These are phyloP conservation scores for Triticum monococcum DNA, from an alignment of 176 grass and related monocot genomes.

Conservation along the genomic window DNA sequence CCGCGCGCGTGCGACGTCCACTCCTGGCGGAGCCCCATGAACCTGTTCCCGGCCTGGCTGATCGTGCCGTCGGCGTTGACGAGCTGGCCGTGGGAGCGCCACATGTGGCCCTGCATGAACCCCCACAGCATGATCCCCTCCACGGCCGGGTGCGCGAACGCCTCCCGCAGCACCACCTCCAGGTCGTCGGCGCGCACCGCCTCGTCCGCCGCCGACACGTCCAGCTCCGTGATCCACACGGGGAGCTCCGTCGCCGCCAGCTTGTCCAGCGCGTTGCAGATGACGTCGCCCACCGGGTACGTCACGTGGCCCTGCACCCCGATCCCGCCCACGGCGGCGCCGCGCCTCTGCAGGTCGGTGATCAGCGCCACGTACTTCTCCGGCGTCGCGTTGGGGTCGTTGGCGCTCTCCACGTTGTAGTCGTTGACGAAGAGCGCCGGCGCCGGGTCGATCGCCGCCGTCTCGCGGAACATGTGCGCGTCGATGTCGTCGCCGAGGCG, in stretches of 20 bases:
- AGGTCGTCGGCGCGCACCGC: slow-evolving; percentile 68
- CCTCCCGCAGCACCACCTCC: slow-evolving; percentile 65
- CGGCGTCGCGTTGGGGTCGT: slow-evolving; percentile 60
- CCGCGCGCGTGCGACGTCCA: slow-evolving; percentile 58
- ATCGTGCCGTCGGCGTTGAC: slow-evolving; percentile 49
- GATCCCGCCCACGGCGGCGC: slow-evolving; percentile 62
- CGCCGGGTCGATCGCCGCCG: slow-evolving; percentile 39
- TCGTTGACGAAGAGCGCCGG: slow-evolving; percentile 76
- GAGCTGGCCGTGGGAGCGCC: slow-evolving; percentile 38
- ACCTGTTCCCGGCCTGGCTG: slow-evolving; percentile 48
- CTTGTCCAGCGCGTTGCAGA: slow-evolving; percentile 60
- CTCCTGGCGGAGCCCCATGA: slow-evolving; percentile 37
- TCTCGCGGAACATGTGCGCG: slow-evolving; percentile 62
- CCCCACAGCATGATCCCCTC: slow-evolving; percentile 77
- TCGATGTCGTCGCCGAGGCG: slow-evolving; percentile 49
- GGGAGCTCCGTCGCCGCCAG: slow-evolving; percentile 43
- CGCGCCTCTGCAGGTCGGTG: slow-evolving; percentile 55
- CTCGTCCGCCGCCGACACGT: slow-evolving; percentile 58
- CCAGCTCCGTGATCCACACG: slow-evolving; percentile 72
- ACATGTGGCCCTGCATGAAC: slow-evolving; percentile 73
- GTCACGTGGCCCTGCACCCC: slow-evolving; percentile 68
- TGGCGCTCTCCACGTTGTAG: slow-evolving; percentile 71
- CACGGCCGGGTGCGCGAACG: slow-evolving; percentile 65
- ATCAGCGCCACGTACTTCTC: slow-evolving; percentile 70
- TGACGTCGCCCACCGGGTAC: slow-evolving; percentile 51